Conservation (phyloP, 768 basidiomycete species). For the Boletus tylopilopsis region DNA sequence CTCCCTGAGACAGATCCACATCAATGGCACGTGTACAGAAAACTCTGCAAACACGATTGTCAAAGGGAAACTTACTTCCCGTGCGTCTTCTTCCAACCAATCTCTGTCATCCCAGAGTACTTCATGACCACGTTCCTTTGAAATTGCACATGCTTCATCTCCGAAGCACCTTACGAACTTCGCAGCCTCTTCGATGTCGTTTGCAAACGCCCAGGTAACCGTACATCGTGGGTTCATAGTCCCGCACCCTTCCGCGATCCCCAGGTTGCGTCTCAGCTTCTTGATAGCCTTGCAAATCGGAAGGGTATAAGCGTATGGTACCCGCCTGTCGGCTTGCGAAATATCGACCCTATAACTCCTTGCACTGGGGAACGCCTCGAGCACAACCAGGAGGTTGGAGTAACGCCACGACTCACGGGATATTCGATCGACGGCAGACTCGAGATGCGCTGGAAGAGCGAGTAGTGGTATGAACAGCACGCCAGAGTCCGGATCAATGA, state of each 20-base stretch:
- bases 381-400: conserved; percentile 49
- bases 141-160: conserved; percentile 47
- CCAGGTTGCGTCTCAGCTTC: conserved; percentile 60
- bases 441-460: conserved; percentile 47
- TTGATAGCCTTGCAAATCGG: conserved; percentile 68
- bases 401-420: conserved; percentile 63
- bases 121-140: conserved; percentile 35
- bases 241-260: conserved; percentile 57
- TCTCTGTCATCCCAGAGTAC: conserved; percentile 54
- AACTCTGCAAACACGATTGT: conserved; percentile 10
- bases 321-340: conserved; percentile 4
- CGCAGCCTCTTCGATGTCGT: conserved; percentile 56
- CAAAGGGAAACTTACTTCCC: conserved; percentile 44
- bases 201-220: conserved; percentile 61
- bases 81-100: conserved; percentile 59
- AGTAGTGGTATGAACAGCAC: conserved; percentile 47
- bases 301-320: conserved; percentile 52
- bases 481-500: conserved; percentile 60
- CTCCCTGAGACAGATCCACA: conserved; percentile 43
- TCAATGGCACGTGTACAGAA: conserved; percentile 14
- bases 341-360: conserved; percentile 29
- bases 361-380: conserved; percentile 62
- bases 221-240: conserved; percentile 42
- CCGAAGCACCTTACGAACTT: conserved; percentile 53
- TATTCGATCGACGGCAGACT: conserved; percentile 42